Evolutionary conservation across 1,284 basidiomycete species (phyloP), one percentile per base, ranked within the genome.

Genomic region (Mycena sp.): DNA sequence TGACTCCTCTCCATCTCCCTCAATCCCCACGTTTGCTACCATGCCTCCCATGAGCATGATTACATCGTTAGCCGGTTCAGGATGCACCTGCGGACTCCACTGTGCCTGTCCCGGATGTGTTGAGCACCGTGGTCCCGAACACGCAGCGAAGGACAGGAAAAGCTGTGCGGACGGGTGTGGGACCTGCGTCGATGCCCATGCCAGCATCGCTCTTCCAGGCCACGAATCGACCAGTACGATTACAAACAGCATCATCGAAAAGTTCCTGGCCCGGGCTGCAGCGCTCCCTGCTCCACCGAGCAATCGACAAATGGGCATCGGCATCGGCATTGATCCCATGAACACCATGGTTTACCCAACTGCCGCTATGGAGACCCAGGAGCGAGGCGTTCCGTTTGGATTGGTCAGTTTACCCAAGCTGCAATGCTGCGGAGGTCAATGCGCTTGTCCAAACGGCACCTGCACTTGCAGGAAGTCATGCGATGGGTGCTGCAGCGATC

Each of bases 21-120:
- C 56, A 65, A 44, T 83, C 10, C 85, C 85, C 10, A 71, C 77
- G 11, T 89, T 88, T 67, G 78, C 80, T 37, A 74, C 75, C 11
- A 88, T 91, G 72, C 86, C 88, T n/a, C 81, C 87, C 0, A 80
- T 89, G 67, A 85, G 82, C 69, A 77, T 79, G 44, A 80, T 87
- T 53, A 78, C 79, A 21, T 85, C 86, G 3, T 71, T 88, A 14
- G 86, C 86, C 0, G 87, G 85, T 25, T 83, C 87, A 2, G 87
- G 87, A 5, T 93, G 90, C 71, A 88, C 86, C 14, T 93, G 91
- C 71, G 90, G 90, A 26, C 75, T 85, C 37, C 76, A 79, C 43
- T 93, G 91, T 70, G 82, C 81, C n/a, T 93, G 91, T 73, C 90
- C 89, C 0, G 90, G 90, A 29, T 93, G 91, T 71, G 73, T 84